Conservation (phyloP, 2,329 filamentous ascomycete genomes). For the Beauveria caledonica region DNA sequence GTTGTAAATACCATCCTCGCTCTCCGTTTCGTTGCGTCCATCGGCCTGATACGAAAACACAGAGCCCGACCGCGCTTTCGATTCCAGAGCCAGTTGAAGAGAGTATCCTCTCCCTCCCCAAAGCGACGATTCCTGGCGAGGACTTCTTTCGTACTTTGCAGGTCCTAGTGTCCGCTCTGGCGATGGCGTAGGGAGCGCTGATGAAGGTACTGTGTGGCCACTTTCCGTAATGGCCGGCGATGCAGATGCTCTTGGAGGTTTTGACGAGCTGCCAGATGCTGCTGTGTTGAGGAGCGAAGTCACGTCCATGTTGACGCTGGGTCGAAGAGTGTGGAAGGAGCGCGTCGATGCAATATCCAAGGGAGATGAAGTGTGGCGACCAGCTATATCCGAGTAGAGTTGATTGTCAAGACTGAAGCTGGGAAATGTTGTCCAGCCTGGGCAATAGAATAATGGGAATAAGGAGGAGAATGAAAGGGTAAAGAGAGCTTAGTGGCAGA, state of each 20-base stretch:
- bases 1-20: neutral
- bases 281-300: constrained; percentile 11
- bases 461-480: neutral
- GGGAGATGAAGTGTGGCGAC: neutral
- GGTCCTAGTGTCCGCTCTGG: constrained; percentile 11
- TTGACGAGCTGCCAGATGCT: neutral
- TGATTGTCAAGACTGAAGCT: neutral
- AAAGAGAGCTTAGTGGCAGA: neutral
- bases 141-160: neutral
- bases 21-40: constrained; percentile 5
- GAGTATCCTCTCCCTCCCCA: constrained; percentile 3
- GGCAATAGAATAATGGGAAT: neutral
- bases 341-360: neutral
- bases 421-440: neutral
- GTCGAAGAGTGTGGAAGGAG: neutral
- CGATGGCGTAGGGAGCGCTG: constrained; percentile 12
- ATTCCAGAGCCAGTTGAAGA: neutral
- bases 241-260: constrained; percentile 6
- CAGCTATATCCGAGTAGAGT: neutral
- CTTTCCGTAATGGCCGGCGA: constrained; percentile 10
- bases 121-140: neutral
- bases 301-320: constrained; percentile 8
- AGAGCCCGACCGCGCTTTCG: neutral
- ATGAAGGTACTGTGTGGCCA: constrained; percentile 9
- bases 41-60: constrained; percentile 1